Conservation (phyloP, 164 flowering plant species). For the Annona cherimola region DNA sequence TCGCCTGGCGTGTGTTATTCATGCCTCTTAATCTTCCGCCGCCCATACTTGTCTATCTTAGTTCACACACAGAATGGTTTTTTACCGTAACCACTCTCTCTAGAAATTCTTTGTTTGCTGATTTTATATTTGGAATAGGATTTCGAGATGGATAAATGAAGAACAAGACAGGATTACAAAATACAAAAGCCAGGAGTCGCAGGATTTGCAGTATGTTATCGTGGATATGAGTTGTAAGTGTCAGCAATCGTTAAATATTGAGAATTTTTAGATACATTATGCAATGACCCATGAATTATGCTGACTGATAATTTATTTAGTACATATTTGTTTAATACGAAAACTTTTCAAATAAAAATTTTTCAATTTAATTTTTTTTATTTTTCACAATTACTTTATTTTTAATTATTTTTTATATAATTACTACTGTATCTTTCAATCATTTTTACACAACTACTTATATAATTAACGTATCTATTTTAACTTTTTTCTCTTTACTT, state of each 20-base stretch:
- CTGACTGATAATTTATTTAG: not conserved
- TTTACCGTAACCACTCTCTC: not conserved
- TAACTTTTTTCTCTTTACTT: too few relatives aligned
- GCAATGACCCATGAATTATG: not conserved
- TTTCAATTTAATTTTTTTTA: too few relatives aligned
- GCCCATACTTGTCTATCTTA: not conserved
- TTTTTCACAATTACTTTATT: too few relatives aligned
- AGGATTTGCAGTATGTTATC: constrained; percentile 41
- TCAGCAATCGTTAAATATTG: not conserved
- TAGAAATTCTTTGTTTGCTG: not conserved
- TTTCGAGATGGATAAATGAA: constrained; percentile 54
- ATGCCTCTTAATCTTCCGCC: not conserved
- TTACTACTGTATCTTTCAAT: too few relatives aligned
- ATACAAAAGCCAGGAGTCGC: constrained; percentile 8
- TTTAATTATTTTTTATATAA: too few relatives aligned
- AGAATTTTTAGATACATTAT: not conserved
- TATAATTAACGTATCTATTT: too few relatives aligned
- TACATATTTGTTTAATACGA: not conserved
- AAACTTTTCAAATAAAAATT: not conserved
- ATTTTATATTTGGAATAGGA: constrained; percentile 21
- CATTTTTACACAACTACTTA: too few relatives aligned
- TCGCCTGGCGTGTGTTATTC: not conserved
- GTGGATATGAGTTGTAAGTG: constrained; percentile 61
- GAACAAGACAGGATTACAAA: constrained; percentile 19
- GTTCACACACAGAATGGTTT: not conserved